Evolutionary conservation across 805 yeast species (phyloP).

Genomic region (Suhomyces tanzawaensis): DNA sequence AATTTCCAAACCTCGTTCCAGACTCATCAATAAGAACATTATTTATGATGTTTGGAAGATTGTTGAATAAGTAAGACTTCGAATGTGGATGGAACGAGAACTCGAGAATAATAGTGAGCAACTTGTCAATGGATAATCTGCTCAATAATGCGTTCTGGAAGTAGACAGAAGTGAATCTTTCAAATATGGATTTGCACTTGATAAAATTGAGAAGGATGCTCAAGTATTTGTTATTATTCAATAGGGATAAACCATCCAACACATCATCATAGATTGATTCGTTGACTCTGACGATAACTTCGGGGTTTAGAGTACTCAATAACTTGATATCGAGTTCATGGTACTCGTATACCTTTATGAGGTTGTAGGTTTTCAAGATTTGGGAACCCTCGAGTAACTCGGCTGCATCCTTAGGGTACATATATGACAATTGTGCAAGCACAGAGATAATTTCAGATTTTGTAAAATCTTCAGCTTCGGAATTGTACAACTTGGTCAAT

Average conservation of each 20-base stretch:
- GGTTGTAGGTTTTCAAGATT: slow-evolving; percentile 21
- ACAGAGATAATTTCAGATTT: slow-evolving; percentile 20
- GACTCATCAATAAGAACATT: slow-evolving; percentile 18
- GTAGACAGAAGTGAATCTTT: slow-evolving; percentile 10
- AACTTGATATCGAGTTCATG: slow-evolving; percentile 20
- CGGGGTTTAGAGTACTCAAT: slow-evolving; percentile 18
- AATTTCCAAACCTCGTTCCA: slow-evolving; percentile 21
- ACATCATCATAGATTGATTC: slow-evolving; percentile 13
- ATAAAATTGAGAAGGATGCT: slow-evolving; percentile 24
- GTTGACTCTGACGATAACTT: slow-evolving; percentile 9
- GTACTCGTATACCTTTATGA: slow-evolving; percentile 10
- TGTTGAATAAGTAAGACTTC: slow-evolving; percentile 19
- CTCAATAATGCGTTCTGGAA: slow-evolving; percentile 9
- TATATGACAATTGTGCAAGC: slow-evolving; percentile 19
- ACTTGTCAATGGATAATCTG: slow-evolving; percentile 20
- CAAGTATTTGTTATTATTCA: slow-evolving; percentile 21
- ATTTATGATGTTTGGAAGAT: slow-evolving; percentile 24
- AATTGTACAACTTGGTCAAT: slow-evolving; percentile 5
- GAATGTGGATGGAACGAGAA: slow-evolving; percentile 20
- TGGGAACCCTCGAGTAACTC: slow-evolving; percentile 8
- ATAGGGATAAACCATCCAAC: slow-evolving; percentile 12
- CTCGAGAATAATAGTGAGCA: slow-evolving; percentile 18
- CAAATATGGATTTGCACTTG: slow-evolving; percentile 16
- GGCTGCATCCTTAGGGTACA: background rate
- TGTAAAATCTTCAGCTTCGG: slow-evolving; percentile 1